A percentile compares a stretch with the other conserved stretches of the same genome.
These are phyloP conservation scores for Phytophthora sp. DNA, from an alignment of 352 stramenopile species.

Conservation along the genomic window DNA sequence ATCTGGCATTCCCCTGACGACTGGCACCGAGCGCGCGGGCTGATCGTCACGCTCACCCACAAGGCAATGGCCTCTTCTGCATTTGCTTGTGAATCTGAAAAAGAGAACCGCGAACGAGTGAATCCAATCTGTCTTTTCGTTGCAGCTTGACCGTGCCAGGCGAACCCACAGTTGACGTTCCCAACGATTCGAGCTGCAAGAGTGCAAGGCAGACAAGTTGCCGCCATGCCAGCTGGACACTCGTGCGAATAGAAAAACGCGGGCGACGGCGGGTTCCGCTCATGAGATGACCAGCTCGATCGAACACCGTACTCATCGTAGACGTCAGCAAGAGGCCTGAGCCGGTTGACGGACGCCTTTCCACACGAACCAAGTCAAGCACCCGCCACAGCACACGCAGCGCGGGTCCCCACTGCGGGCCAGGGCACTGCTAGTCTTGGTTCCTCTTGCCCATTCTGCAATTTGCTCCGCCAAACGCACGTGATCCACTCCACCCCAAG, in stretches of 20 bases:
- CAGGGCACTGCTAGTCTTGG: too few species aligned
- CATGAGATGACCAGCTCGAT: too few species aligned
- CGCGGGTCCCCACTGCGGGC: too few species aligned
- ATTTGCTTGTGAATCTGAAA: neutral
- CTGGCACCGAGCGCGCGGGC: too few species aligned
- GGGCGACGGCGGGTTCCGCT: neutral
- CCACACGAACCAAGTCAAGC: conserved; percentile 14
- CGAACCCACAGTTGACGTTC: neutral
- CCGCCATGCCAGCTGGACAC: neutral
- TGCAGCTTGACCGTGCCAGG: neutral
- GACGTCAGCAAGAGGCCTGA: neutral
- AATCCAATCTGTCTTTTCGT: too few species aligned
- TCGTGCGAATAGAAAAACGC: neutral
- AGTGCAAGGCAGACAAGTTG: neutral
- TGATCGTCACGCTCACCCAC: too few species aligned
- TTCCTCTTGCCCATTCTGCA: neutral
- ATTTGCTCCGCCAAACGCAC: neutral
- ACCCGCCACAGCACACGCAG: conserved; percentile 8
- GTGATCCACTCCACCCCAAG: too few species aligned
- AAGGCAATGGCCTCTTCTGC: neutral
- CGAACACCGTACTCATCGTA: neutral
- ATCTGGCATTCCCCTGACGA: too few species aligned
- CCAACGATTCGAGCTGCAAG: neutral
- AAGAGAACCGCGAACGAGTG: neutral
- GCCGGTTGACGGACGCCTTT: conserved; percentile 23